phyloP scores from a whole-genome alignment of 352 stramenopile species.

The Blastocystis sp. region DNA sequence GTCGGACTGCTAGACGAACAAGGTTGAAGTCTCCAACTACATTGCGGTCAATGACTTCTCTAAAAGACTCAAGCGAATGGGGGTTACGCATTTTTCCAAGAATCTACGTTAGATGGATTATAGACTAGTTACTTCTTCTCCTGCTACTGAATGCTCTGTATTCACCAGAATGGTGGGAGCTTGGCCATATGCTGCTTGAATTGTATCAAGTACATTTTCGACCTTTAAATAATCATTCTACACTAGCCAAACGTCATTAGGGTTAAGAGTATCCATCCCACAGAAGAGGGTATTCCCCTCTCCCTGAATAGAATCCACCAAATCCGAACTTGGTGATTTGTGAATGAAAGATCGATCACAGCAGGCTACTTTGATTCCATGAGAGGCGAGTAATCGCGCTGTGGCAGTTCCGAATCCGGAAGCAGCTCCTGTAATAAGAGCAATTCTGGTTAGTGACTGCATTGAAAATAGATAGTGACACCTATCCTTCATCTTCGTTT shows the following conservation, averaged over 20 bases:
- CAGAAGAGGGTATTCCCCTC: constrained; percentile 20
- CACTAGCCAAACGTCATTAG: neutral
- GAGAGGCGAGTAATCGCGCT: neutral
- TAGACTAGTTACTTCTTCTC: neutral
- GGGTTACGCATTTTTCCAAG: neutral
- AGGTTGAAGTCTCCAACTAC: constrained; percentile 34
- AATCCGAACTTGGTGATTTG: neutral
- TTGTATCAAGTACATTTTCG: neutral
- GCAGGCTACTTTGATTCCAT: constrained; percentile 54
- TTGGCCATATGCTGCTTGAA: neutral
- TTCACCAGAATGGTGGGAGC: constrained; percentile 24
- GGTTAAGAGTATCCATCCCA: constrained; percentile 27
- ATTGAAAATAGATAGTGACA: constrained; percentile 15
- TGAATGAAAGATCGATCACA: constrained; percentile 26
- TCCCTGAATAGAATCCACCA: neutral
- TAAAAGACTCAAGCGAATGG: constrained; percentile 18
- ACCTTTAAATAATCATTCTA: neutral
- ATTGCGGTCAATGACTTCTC: constrained; percentile 23
- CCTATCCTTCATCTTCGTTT: constrained; percentile 21
- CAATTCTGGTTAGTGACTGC: constrained; percentile 3
- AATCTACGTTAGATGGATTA: neutral
- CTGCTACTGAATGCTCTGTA: neutral
- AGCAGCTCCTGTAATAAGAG: constrained; percentile 32
- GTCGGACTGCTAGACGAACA: neutral
- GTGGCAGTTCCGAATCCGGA: constrained; percentile 22